These are phyloP conservation scores for Collariella sp. DNA, from an alignment of 495 filamentous ascomycete genomes.

Conservation along the genomic window DNA sequence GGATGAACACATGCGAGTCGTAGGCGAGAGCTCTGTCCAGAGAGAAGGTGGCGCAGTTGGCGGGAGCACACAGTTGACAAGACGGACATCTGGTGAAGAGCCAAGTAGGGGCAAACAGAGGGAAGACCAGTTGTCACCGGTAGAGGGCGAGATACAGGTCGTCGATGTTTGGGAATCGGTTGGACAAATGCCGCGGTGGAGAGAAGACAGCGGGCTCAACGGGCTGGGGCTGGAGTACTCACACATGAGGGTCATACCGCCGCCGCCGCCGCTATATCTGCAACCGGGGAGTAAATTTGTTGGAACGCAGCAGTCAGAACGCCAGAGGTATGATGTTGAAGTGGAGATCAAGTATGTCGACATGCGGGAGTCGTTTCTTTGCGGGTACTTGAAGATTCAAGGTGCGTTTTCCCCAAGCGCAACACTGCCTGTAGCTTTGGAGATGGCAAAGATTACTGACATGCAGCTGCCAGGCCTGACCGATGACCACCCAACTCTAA, in stretches of 20 bases:
- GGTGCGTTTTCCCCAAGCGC: slow-evolving; percentile 45
- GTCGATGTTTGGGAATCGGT: slow-evolving; percentile 14
- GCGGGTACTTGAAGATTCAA: slow-evolving; percentile 94
- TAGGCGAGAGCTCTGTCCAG: slow-evolving; percentile 7
- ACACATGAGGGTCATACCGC: slow-evolving; percentile 53
- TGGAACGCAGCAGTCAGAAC: slow-evolving; percentile 86
- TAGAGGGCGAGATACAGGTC: slow-evolving; percentile 11
- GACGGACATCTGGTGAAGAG: background rate
- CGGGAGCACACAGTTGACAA: slow-evolving; percentile 18
- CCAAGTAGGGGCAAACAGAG: background rate
- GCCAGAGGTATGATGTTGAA: slow-evolving; percentile 85
- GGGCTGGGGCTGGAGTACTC: slow-evolving; percentile 57
- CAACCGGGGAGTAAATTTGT: slow-evolving; percentile 80
- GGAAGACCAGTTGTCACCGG: background rate
- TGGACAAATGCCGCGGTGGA: slow-evolving; percentile 18
- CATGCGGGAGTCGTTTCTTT: slow-evolving; percentile 88
- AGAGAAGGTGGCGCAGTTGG: background rate
- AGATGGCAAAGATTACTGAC: background rate
- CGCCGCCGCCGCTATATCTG: slow-evolving; percentile 69
- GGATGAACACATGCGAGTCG: slow-evolving; percentile 25
- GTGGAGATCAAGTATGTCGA: slow-evolving; percentile 97
- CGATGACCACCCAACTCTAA: slow-evolving; percentile 89
- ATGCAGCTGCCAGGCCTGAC: slow-evolving; percentile 59
- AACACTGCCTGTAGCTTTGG: background rate
- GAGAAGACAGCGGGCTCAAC: slow-evolving; percentile 25